Base-by-base conservation (phyloP, 23 red algal genomes). In the Chondrus crispus region DNA sequence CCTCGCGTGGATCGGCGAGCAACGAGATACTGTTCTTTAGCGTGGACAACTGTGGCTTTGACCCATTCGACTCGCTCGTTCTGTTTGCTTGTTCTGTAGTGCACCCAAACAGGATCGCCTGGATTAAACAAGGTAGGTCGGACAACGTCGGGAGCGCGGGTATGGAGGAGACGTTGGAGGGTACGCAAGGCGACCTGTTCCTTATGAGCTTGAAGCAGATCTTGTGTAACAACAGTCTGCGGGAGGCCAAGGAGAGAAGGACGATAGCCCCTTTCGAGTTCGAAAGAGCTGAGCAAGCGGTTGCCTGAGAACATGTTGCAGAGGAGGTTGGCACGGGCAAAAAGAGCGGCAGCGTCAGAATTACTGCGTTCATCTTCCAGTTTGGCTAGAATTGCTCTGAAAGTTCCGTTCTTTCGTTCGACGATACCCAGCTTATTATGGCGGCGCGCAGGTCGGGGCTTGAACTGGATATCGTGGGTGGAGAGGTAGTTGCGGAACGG, bases 31-130 rank as follows among this genome's bases (percentile, higher is more conserved):
- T 82, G 77, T 12, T 55, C 20, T 12, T 35, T 45, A 16, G 77
- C 30, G 5, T 55, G 18, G 11, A 58, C 41, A 46, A 82, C 52
- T 10, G 9, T 55, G 10, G 8, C 77, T 7, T 16, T n/a, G 10
- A 19, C 16, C 77, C 77, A 82, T 24, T 62, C 77, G 46, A 46
- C 77, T 14, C 46, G 46, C 20, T 32, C 77, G 77, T 82, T 82
- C 32, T 82, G 32, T 40, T 72, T 72, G 13, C 16, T 20, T 12
- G 13, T 18, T 72, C 32, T 72, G 32, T 72, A 72, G 66, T 20
- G 58, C 46, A 82, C 40, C 11, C 40, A 28, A 24, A 82, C 46
- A 20, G 40, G 32, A 16, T 30, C 58, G 35, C 77, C 77, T 45
- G 6, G 42, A 11, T 28, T 82, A 55, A 46, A 62, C 58, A 82